phyloP scores from a whole-genome alignment of 2,329 filamentous ascomycete genomes.

The Ophiosphaerella korrae region DNA sequence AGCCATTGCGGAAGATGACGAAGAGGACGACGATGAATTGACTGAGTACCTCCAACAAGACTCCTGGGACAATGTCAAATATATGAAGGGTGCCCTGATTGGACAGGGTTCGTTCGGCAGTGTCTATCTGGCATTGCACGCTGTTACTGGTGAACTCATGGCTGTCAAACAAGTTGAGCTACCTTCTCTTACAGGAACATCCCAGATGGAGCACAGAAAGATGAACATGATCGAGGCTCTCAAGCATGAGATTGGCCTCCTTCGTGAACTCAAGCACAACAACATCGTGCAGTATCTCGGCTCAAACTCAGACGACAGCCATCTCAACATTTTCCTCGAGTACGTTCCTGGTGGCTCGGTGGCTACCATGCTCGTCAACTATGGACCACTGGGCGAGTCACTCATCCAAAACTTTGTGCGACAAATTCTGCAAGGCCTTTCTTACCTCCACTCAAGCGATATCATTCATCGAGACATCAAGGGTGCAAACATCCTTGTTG shows the following conservation, averaged over 20 bases:
- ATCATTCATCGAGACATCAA: constrained; percentile 99
- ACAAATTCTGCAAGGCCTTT: constrained; percentile 90
- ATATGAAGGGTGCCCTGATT: constrained; percentile 98
- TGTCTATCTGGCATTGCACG: constrained; percentile 92
- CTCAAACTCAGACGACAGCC: constrained; percentile 86
- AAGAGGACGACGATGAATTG: constrained; percentile 87
- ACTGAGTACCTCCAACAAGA: constrained; percentile 89
- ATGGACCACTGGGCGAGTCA: constrained; percentile 90
- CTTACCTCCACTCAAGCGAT: constrained; percentile 89
- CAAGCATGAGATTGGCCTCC: constrained; percentile 92
- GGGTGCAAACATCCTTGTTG: constrained; percentile 96
- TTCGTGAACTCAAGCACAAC: constrained; percentile 90
- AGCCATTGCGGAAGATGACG: constrained; percentile 86
- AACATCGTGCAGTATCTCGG: constrained; percentile 99
- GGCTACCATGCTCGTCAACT: constrained; percentile 97
- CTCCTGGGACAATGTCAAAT: constrained; percentile 95
- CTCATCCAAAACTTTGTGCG: constrained; percentile 95
- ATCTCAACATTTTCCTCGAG: constrained; percentile 99
- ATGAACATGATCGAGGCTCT: constrained; percentile 98
- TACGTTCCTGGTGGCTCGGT: constrained; percentile 98
- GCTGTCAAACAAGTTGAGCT: constrained; percentile 98
- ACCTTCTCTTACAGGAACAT: constrained; percentile 75
- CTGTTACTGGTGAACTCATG: constrained; percentile 94
- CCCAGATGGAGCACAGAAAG: constrained; percentile 81
- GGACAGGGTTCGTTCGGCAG: constrained; percentile 96